Percentiles rank a stretch among this genome's conserved stretches.
phyloP scores from a whole-genome alignment of 176 grass and related monocot species.

The Lolium rigidum region DNA sequence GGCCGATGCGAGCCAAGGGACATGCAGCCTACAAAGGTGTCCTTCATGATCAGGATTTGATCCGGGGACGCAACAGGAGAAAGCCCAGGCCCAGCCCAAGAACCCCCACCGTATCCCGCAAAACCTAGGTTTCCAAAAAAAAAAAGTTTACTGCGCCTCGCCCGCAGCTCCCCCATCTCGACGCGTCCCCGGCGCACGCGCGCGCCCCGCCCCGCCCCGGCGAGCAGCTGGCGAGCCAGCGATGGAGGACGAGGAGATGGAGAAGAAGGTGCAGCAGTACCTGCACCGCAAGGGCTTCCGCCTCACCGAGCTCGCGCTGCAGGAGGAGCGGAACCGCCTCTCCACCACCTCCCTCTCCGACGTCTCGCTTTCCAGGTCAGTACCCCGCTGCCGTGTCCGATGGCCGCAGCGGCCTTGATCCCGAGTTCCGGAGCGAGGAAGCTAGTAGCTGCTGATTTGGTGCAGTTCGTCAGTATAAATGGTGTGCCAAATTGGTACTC shows the following conservation, averaged over 20 bases:
- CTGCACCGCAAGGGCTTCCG: conserved; percentile 90
- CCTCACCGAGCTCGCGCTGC: conserved; percentile 80
- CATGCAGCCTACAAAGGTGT: too few relatives aligned
- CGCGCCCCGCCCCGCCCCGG: neutral
- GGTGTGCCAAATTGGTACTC: neutral
- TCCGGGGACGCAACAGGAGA: too few relatives aligned
- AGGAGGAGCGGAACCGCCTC: conserved; percentile 88
- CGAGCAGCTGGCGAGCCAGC: conserved; percentile 20
- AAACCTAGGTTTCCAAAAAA: too few relatives aligned
- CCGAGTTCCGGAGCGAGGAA: neutral
- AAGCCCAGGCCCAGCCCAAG: too few relatives aligned
- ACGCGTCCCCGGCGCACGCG: neutral
- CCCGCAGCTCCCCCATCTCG: too few relatives aligned
- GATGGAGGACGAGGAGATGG: conserved; percentile 96
- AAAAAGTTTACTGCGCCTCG: too few relatives aligned
- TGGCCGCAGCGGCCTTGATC: neutral
- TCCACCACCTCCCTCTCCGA: conserved; percentile 65
- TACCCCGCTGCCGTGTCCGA: neutral
- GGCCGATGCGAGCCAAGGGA: too few relatives aligned
- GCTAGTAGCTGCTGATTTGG: neutral
- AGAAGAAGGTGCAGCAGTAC: conserved; percentile 93
- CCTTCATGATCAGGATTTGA: too few relatives aligned
- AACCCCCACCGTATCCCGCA: too few relatives aligned
- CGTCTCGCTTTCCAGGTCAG: conserved; percentile 59
- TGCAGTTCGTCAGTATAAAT: conserved; percentile 5